phyloP scores from a whole-genome alignment of 2,329 filamentous ascomycete species.

The Cercospora sp. region DNA sequence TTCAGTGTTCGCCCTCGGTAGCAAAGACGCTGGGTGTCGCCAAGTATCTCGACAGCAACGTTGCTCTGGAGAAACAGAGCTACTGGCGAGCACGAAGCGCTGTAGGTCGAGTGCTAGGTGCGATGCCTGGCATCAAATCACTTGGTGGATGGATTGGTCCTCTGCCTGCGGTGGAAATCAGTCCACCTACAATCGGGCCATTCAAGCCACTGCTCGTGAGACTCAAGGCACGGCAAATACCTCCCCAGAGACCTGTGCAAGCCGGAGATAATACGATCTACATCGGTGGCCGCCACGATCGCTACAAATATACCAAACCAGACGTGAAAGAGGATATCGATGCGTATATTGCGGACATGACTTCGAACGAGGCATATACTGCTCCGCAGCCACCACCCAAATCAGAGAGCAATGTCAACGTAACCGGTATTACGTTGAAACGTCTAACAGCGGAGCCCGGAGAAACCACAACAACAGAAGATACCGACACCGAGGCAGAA shows the following conservation, averaged over 20 bases:
- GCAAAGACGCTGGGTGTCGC: not conserved
- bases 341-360: constrained; percentile 5
- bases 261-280: not conserved
- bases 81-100: constrained; percentile 2
- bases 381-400: not conserved
- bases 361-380: not conserved
- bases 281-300: not conserved
- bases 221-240: not conserved
- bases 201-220: not conserved
- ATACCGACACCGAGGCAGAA: not conserved
- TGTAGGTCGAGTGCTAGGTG: not conserved
- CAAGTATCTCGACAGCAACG: not conserved
- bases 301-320: not conserved
- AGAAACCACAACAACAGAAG: not conserved
- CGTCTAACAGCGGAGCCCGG: not conserved
- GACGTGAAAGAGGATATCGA: not conserved
- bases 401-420: not conserved
- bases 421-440: not conserved
- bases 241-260: not conserved
- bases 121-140: not conserved
- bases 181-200: not conserved
- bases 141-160: not conserved
- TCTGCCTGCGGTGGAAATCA: not conserved
- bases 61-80: not conserved
- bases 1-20: constrained; percentile 1